phyloP scores from a whole-genome alignment of 2,329 filamentous ascomycete genomes.

The Pseudogymnoascus sp. region DNA sequence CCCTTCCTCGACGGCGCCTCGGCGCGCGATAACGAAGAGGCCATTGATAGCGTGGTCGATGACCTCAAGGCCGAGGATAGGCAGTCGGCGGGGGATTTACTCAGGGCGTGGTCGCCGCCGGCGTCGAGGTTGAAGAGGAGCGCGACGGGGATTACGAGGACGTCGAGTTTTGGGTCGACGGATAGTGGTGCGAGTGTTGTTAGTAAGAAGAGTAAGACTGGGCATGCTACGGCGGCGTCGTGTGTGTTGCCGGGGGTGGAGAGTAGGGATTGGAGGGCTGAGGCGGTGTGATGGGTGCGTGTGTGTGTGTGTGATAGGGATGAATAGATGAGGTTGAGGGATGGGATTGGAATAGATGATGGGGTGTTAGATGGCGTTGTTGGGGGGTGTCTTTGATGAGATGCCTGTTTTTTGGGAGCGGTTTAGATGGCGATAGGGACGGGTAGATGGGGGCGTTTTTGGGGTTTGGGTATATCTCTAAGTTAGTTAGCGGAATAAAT shows the following conservation, averaged over 20 bases:
- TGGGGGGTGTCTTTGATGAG: not conserved
- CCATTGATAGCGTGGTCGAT: constrained; percentile 17
- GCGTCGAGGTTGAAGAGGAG: constrained; percentile 37
- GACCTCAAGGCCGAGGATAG: constrained; percentile 10
- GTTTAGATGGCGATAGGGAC: constrained; percentile 4
- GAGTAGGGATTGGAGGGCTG: constrained; percentile 20
- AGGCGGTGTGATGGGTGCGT: constrained; percentile 22
- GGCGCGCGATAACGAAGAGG: constrained; percentile 26
- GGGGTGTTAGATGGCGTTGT: constrained; percentile 1
- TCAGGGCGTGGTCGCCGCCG: constrained; percentile 20
- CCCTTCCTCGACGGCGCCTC: constrained; percentile 36
- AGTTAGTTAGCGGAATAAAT: not conserved
- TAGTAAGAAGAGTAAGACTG: not conserved
- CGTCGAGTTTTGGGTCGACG: constrained; percentile 36
- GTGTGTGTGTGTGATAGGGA: too few species aligned
- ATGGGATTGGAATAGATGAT: constrained; percentile 9
- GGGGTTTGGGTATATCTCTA: constrained; percentile 5
- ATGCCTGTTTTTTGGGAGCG: not conserved
- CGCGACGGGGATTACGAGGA: constrained; percentile 43
- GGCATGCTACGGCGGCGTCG: not conserved
- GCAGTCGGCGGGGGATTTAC: constrained; percentile 40
- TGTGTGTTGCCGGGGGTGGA: constrained; percentile 20
- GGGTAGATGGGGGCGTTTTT: constrained; percentile 6
- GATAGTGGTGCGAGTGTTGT: constrained; percentile 18
- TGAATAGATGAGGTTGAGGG: not conserved